A percentile compares a stretch with the other conserved stretches of the same genome.
These are phyloP conservation scores for Harrya chromipes DNA, from an alignment of 768 basidiomycete species.

Conservation along the genomic window DNA sequence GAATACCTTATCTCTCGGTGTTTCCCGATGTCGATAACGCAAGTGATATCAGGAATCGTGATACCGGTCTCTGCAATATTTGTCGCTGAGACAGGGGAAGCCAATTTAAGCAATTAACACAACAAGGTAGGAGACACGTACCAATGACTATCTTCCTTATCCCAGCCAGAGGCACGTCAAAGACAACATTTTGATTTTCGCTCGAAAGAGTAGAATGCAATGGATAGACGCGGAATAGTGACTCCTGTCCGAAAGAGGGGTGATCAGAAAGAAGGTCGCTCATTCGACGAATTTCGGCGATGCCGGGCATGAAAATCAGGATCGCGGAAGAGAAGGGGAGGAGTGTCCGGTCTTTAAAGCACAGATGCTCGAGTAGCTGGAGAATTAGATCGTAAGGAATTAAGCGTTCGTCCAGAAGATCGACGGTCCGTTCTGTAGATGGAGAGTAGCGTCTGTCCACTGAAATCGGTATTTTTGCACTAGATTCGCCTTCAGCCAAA, in stretches of 20 bases:
- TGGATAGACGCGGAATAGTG: conserved; percentile 73
- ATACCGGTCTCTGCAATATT: conserved; percentile 97
- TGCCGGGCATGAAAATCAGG: conserved; percentile 91
- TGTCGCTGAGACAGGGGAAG: conserved; percentile 50
- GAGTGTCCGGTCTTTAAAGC: conserved; percentile 59
- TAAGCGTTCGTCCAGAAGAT: conserved; percentile 80
- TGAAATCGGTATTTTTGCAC: conserved; percentile 37
- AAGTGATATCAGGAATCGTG: conserved; percentile 97
- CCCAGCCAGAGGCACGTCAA: conserved; percentile 79
- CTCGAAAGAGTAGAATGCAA: conserved; percentile 92
- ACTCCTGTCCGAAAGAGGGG: conserved; percentile 56
- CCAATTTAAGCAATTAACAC: neutral
- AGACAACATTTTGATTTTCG: conserved; percentile 88
- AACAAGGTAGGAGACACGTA: conserved; percentile 32
- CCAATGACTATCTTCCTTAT: conserved; percentile 93
- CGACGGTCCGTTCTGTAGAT: conserved; percentile 71
- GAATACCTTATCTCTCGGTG: conserved; percentile 88
- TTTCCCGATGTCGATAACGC: conserved; percentile 92
- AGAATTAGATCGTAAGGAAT: conserved; percentile 93
- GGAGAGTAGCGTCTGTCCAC: conserved; percentile 80
- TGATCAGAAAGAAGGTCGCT: conserved; percentile 82
- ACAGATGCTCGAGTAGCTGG: conserved; percentile 76
- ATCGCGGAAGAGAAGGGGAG: conserved; percentile 69
- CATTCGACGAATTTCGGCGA: conserved; percentile 89
- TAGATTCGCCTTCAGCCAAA: conserved; percentile 17